phyloP scores from a whole-genome alignment of 352 stramenopile genomes.

The Phytophthora pisi region DNA sequence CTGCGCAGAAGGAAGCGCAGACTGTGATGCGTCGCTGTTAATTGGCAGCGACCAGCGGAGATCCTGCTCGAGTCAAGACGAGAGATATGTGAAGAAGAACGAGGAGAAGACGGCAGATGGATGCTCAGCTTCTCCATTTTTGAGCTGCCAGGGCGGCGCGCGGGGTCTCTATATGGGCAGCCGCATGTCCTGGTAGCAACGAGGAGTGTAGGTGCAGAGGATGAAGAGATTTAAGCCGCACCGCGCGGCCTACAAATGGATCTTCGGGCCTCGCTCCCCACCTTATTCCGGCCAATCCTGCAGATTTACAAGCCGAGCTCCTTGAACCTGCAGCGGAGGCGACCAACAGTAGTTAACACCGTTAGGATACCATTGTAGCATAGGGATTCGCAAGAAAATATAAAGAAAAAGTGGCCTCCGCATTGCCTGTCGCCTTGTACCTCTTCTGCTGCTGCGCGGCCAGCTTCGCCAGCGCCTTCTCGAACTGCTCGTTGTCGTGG shows the following conservation, averaged over 20 bases:
- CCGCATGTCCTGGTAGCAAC: conserved; percentile 9
- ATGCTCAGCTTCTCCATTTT: conserved; percentile 9
- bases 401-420: conserved; percentile 22
- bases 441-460: conserved; percentile 71
- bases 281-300: background rate
- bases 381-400: conserved; percentile 26
- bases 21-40: conserved; percentile 40
- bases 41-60: background rate
- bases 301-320: conserved; percentile 51
- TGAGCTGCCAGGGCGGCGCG: conserved; percentile 15
- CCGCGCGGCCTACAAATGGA: conserved; percentile 14
- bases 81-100: conserved; percentile 7
- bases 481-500: conserved; percentile 72
- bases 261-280: background rate
- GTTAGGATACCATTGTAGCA: conserved; percentile 25
- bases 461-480: conserved; percentile 64
- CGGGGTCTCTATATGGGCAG: conserved; percentile 12
- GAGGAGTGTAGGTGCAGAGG: conserved; percentile 7
- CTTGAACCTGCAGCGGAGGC: conserved; percentile 46
- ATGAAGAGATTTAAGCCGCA: conserved; percentile 11
- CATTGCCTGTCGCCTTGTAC: conserved; percentile 28
- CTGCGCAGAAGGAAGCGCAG: conserved; percentile 37
- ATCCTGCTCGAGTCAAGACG: conserved; percentile 1
- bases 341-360: conserved; percentile 15
- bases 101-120: conserved; percentile 9